These are phyloP conservation scores for Barbarea vulgaris DNA, from an alignment of 345 rosid species.

Conservation along the genomic window DNA sequence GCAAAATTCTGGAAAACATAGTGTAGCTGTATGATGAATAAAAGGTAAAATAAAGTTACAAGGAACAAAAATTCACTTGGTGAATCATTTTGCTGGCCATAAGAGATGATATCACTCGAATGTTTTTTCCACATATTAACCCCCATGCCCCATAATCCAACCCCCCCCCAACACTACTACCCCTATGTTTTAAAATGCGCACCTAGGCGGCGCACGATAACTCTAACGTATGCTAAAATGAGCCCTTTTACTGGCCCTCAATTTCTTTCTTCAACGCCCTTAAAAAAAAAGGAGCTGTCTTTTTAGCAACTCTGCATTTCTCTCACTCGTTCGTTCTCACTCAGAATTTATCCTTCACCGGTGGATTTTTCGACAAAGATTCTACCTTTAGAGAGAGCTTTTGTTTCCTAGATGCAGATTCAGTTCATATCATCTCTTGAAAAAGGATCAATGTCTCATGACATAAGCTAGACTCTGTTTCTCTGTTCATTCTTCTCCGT, in stretches of 20 bases:
- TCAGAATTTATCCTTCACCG: neutral
- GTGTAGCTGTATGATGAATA: neutral
- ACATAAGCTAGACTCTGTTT: conserved; percentile 62
- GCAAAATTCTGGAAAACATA: neutral
- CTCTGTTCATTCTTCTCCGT: neutral
- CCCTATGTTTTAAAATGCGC: conserved; percentile 33
- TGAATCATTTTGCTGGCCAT: conserved; percentile 90
- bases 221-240: neutral
- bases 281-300: conserved; percentile 24
- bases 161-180: conserved; percentile 14
- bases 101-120: conserved; percentile 28
- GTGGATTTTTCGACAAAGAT: conserved; percentile 34
- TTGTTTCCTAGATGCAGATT: conserved; percentile 3
- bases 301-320: conserved; percentile 15
- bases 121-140: neutral
- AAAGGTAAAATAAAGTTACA: conserved; percentile 3
- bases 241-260: neutral
- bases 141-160: conserved; percentile 3
- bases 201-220: conserved; percentile 7
- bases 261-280: neutral
- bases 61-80: conserved; percentile 56
- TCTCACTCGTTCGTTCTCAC: neutral
- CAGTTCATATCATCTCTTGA: neutral
- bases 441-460: conserved; percentile 75
- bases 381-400: neutral